These are phyloP conservation scores for Ophiostoma australiae DNA, from an alignment of 2,329 filamentous ascomycete species.

Conservation along the genomic window DNA sequence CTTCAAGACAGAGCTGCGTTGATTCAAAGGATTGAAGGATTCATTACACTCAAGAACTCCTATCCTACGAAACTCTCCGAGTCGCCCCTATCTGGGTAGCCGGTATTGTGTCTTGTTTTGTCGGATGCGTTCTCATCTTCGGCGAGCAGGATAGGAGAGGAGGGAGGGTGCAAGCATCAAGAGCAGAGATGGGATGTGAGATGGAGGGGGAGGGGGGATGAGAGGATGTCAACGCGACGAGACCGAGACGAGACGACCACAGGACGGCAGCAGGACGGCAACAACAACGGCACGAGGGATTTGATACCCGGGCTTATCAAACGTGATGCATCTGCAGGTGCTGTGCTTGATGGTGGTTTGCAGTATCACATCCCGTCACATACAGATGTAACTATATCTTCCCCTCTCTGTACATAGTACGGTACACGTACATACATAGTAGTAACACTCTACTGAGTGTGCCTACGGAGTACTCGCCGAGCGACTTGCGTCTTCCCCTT, in stretches of 20 bases:
- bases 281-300: background rate
- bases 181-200: too few relatives aligned
- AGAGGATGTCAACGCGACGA: too few relatives aligned
- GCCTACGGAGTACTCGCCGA: background rate
- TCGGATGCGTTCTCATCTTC: background rate
- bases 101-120: background rate
- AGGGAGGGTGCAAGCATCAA: background rate
- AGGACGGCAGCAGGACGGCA: too few relatives aligned
- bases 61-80: background rate
- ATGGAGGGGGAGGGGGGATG: too few relatives aligned
- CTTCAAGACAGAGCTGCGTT: background rate
- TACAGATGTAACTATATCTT: background rate
- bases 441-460: background rate
- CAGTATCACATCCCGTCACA: constrained; percentile 9
- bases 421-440: too few relatives aligned
- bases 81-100: background rate
- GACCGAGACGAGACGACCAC: background rate
- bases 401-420: background rate
- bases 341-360: background rate
- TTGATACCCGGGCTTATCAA: background rate
- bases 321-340: background rate
- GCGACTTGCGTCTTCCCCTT: background rate
- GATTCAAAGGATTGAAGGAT: background rate
- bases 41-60: background rate
- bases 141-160: constrained; percentile 6